Base-by-base conservation (phyloP, 306 rosid species). In the Malus sieversii region DNA sequence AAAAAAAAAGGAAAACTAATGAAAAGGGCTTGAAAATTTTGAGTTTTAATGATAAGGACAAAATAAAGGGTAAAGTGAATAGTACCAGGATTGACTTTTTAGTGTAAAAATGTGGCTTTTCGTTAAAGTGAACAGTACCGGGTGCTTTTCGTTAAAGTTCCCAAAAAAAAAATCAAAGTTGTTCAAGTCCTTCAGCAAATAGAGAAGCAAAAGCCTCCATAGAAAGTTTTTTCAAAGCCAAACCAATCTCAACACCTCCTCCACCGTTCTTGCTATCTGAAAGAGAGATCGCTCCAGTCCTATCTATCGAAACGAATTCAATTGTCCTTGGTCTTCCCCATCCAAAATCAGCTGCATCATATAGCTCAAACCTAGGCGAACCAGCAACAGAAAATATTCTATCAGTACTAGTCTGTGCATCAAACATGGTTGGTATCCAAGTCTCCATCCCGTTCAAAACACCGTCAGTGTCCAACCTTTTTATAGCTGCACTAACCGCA, bases 271-370 rank as follows among this genome's bases (percentile, higher is more conserved):
- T 68, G n/a, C n/a, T 67, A 3, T 85, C 73, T 0, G 19, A 32
- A 4, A 76, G 10, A 10, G 55, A 35, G 15, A 73, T 58, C 11
- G 73, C 81, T 4, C 57, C 72, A 0, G 62, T 9, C n/a, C 12
- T 11, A 29, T 66, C 64, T 27, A 83, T 78, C 2, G 68, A 33
- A 40, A 82, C 33, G 0, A 77, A 2, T 12, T 75, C 82, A 27
- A 78, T 44, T 69, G 79, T 88, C 68, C 10, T 70, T 0, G 86
- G 89, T 48, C 27, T 81, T 55, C 87, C 89, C 91, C 87, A 83
- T 10, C 89, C 87, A 62, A 83, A 88, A 58, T 83, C 87, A 72
- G 58, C 33, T 35, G 33, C 23, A 15, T 85, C 30, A 29, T 84
- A 84, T 77, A 58, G 18, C 69, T 52, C 81, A 67, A 85, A 76